phyloP scores from a whole-genome alignment of 116 monocot genomes.

The Posidonia oceanica region DNA sequence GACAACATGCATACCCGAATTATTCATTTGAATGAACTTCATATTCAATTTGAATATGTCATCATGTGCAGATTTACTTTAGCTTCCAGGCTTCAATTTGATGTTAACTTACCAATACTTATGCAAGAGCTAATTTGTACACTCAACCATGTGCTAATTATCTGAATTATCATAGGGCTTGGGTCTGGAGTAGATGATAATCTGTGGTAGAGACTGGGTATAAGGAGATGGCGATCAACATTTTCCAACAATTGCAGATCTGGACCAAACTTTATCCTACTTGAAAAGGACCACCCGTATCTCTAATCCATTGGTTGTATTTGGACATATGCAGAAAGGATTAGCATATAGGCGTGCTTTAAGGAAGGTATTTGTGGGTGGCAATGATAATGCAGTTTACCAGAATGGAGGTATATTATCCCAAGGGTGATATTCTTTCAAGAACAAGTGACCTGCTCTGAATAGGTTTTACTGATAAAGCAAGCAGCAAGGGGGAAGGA shows the following conservation, averaged over 20 bases:
- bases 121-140: neutral
- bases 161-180: constrained; percentile 30
- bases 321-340: constrained; percentile 88
- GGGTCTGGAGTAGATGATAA: constrained; percentile 53
- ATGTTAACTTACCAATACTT: neutral
- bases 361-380: constrained; percentile 65
- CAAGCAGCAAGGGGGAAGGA: too few relatives aligned
- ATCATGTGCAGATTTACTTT: constrained; percentile 30
- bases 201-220: constrained; percentile 86
- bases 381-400: constrained; percentile 49
- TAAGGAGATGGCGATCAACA: constrained; percentile 47
- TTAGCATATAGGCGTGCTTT: constrained; percentile 42
- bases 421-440: constrained; percentile 40
- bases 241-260: constrained; percentile 37
- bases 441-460: neutral
- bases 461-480: neutral
- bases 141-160: neutral
- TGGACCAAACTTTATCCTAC: constrained; percentile 53
- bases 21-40: too few relatives aligned
- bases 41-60: too few relatives aligned
- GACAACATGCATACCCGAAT: too few relatives aligned
- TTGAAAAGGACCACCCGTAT: constrained; percentile 30
- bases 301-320: constrained; percentile 62
- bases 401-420: constrained; percentile 82
- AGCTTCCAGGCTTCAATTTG: neutral